These are phyloP conservation scores for Evernia prunastri DNA, from an alignment of 495 filamentous ascomycete species.

Conservation along the genomic window DNA sequence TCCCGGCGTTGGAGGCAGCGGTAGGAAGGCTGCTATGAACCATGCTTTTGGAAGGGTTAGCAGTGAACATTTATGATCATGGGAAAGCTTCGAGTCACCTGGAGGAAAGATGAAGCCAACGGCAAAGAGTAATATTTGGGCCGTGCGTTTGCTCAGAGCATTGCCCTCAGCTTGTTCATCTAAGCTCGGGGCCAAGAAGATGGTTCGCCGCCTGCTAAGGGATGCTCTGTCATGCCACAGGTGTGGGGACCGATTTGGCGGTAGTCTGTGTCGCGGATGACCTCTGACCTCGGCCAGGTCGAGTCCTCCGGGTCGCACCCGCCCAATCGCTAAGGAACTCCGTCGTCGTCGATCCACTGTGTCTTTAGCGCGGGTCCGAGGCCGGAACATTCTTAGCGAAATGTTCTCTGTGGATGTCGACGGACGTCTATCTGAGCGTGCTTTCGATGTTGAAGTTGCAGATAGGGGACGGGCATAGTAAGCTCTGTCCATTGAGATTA, in stretches of 20 bases:
- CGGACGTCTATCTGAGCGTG: slow-evolving; percentile 13
- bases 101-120: slow-evolving; percentile 82
- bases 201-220: slow-evolving; percentile 40
- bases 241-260: slow-evolving; percentile 62
- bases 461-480: slow-evolving; percentile 39
- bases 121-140: slow-evolving; percentile 82
- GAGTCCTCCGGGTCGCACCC: slow-evolving; percentile 19
- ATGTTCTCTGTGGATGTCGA: slow-evolving; percentile 36
- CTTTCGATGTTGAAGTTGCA: slow-evolving; percentile 16
- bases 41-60: slow-evolving; percentile 48
- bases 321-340: slow-evolving; percentile 21
- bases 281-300: slow-evolving; percentile 17
- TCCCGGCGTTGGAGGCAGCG: slow-evolving; percentile 56
- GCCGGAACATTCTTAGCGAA: slow-evolving; percentile 45
- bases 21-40: slow-evolving; percentile 79
- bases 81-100: slow-evolving; percentile 42
- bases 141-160: slow-evolving; percentile 59
- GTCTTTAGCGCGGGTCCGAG: slow-evolving; percentile 44
- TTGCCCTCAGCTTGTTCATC: slow-evolving; percentile 55
- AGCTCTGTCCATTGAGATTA: slow-evolving; percentile 19
- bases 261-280: slow-evolving; percentile 13
- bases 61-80: neutral
- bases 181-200: slow-evolving; percentile 65
- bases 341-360: slow-evolving; percentile 24
- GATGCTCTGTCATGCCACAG: slow-evolving; percentile 57